Base-by-base conservation (phyloP, 768 basidiomycete genomes). In the Pisolithus sp. region DNA sequence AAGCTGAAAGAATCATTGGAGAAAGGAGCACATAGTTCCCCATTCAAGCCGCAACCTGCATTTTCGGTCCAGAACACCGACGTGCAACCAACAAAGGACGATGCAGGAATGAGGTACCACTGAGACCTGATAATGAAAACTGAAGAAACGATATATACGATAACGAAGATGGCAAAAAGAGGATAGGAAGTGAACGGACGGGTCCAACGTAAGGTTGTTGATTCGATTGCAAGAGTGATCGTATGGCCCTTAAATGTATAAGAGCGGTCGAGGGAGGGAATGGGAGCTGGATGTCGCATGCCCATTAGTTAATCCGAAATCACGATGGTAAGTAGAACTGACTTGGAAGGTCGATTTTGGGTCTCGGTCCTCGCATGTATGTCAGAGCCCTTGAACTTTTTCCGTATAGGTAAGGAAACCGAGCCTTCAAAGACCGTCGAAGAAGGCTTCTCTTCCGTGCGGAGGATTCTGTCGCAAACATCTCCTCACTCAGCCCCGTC, bases 21-120 rank as follows among this genome's bases (percentile, higher is more conserved):
- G 62, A 88, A 86, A 0, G 88, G 87, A 13, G 68, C 72, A 64
- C 90, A 93, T 3, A 64, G 53, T 38, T 67, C 58, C 2, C 89
- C 91, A 56, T 92, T 68, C 28, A 91, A 69, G 20, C 90, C 89
- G 57, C 90, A 93, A 10, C 77, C 78, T 58, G 82, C 80, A 55
- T 88, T 79, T 21, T 77, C 71, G 3, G 72, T 55, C 86, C 88
- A 92, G 62, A 81, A 89, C 2, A 82, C 77, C 7, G 83, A 75
- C 7, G 85, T 86, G 61, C 87, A 89, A 36, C 72, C 77, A 48
- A 85, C 73, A 59, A 81, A 85, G 2, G 83, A 77, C 38, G 76
- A 77, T 13, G 81, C 62, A 2, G 85, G 83, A 3, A 81, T 85
- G 36, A 81, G 69, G 66, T 84, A 93, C 50, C 80, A 89, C 55